Base-by-base conservation (phyloP, 1,284 basidiomycete genomes). In the Taiwanofungus camphoratus region DNA sequence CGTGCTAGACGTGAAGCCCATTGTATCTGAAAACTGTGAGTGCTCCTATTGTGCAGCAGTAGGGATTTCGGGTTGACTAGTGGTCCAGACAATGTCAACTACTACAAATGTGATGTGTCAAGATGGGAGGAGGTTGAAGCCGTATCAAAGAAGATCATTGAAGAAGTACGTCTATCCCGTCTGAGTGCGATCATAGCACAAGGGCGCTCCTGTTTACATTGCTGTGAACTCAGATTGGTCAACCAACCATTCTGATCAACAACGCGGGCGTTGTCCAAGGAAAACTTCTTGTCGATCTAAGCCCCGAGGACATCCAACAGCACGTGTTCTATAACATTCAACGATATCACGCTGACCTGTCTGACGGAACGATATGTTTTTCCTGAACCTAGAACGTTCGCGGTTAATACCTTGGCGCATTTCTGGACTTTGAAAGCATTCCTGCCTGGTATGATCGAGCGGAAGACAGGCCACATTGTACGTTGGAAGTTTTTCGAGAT, bases 211-310 rank as follows among this genome's bases (percentile, higher is more conserved):
- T 24, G n/a, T 6, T 11, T 29, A 5, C 3, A 22, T 38, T 27
- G 26, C 13, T 7, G 16, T 9, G 15, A 22, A 6, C 13, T 8
- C 27, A 92, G 88, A 70, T 94, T 41, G 92, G 92, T 5, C 74
- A 87, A 41, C 89, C 92, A 1, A 95, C 95, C 0, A 76, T 98
- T 23, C 66, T 99, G 12, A 73, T 99, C 57, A 98, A 98, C 67
- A 98, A 97, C 57, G 95, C 95, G 1, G 95, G 93, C n/a, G 80
- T 97, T 42, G 89, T 90, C 23, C 86, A 93, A 63, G 92, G 93
- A 22, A 93, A 92, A 57, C 69, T 84, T 0, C 67, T 98, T 19
- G 66, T 93, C 3, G 92, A 94, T 56, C 70, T 97, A 39, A 70
- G 69, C 1, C 73, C 85, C 1, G 73, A 78, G 34, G 93, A 98